Percentiles rank a stretch among this genome's conserved stretches.
phyloP scores from a whole-genome alignment of 2,329 filamentous ascomycete species.

The Diaporthe ampelina region DNA sequence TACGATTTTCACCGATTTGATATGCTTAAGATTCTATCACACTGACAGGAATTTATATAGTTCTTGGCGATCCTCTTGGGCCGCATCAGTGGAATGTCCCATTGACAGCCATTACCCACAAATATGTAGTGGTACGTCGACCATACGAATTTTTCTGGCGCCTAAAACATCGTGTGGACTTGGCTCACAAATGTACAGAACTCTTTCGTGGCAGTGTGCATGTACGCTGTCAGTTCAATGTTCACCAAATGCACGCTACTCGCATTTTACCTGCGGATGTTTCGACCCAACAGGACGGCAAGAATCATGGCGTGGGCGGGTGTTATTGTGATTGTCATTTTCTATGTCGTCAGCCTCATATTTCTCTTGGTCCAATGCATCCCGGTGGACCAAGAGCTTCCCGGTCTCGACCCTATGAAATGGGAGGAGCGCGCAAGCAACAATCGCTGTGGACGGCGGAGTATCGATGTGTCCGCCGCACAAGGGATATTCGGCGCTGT shows the following conservation, averaged over 20 bases:
- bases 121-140: not conserved
- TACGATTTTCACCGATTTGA: not conserved
- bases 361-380: not conserved
- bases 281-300: not conserved
- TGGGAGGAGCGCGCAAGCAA: conserved; percentile 8
- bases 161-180: too few relatives aligned
- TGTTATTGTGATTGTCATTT: not conserved
- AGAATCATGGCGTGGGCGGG: conserved; percentile 6
- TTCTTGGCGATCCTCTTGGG: conserved; percentile 23
- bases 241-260: conserved; percentile 29
- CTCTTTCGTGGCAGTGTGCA: not conserved
- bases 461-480: conserved; percentile 12
- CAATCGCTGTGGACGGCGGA: conserved; percentile 4
- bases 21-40: not conserved
- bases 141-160: not conserved
- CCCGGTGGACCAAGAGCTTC: conserved; percentile 3
- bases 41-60: not conserved
- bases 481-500: conserved; percentile 8
- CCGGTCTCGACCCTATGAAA: conserved; percentile 2
- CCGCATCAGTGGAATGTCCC: conserved; percentile 30
- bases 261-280: conserved; percentile 25
- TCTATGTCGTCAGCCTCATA: conserved; percentile 20
- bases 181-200: not conserved
- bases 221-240: conserved; percentile 27
- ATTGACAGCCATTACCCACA: conserved; percentile 11